A percentile compares a stretch with the other conserved stretches of the same genome.
Evolutionary conservation across 192 early-diverging fungal species (phyloP).

Genomic region (Lunasporangiospora selenospora): DNA sequence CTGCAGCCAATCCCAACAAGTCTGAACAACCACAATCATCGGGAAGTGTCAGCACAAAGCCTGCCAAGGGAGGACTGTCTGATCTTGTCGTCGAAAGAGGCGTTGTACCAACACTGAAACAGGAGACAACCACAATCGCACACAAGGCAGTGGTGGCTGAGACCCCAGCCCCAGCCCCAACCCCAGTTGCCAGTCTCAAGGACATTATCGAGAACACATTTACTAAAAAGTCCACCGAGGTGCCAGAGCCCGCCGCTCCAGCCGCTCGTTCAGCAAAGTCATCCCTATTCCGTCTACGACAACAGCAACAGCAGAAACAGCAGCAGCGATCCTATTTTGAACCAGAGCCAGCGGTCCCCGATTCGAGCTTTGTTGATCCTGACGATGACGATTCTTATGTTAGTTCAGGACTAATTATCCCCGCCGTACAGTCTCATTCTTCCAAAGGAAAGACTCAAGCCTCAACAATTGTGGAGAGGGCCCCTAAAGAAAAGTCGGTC

Average conservation of each 20-base stretch:
- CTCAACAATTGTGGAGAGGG: conserved; percentile 6
- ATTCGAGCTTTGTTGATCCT: not conserved
- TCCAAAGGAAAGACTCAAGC: too few species aligned
- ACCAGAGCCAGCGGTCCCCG: conserved; percentile 33
- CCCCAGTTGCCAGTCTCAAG: conserved; percentile 4
- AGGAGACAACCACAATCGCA: not conserved
- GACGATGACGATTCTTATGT: not conserved
- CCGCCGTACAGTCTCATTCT: too few species aligned
- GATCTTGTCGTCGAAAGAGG: conserved; percentile 24
- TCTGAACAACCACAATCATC: not conserved
- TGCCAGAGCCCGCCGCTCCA: conserved; percentile 3
- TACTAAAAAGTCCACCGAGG: too few species aligned
- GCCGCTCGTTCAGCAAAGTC: not conserved
- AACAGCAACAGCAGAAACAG: conserved; percentile 9
- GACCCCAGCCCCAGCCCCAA: not conserved
- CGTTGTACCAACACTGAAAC: not conserved
- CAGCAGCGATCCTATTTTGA: not conserved
- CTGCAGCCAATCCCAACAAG: conserved; percentile 12
- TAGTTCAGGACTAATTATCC: too few species aligned
- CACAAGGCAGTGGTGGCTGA: conserved; percentile 3
- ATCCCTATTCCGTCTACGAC: conserved; percentile 22
- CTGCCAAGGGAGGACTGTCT: conserved; percentile 16
- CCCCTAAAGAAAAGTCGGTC: not conserved
- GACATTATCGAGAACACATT: conserved; percentile 33
- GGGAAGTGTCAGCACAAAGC: not conserved